Percentiles rank a stretch among this genome's conserved stretches.
These are phyloP conservation scores for Seiridium cupressi DNA, from an alignment of 2,329 filamentous ascomycete genomes.

Conservation along the genomic window DNA sequence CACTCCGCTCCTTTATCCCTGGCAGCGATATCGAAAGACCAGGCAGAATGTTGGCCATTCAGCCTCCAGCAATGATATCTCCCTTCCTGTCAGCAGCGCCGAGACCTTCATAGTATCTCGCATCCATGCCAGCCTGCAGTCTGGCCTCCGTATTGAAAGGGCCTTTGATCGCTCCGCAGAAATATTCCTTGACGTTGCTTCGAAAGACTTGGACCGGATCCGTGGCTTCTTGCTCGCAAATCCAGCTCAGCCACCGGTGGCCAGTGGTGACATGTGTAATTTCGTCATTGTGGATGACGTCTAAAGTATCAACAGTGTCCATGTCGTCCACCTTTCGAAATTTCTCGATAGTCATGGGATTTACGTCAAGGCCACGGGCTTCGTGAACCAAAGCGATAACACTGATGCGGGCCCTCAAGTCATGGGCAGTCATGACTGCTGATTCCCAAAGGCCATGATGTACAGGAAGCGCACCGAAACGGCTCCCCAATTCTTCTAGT, in stretches of 20 bases:
- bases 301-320: constrained; percentile 39
- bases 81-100: constrained; percentile 23
- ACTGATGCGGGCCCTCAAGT: constrained; percentile 42
- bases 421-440: constrained; percentile 37
- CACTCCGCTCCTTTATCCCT: no score
- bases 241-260: constrained; percentile 45
- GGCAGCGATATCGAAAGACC: background rate
- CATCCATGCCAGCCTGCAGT: constrained; percentile 40
- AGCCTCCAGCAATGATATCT: constrained; percentile 25
- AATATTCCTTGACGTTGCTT: constrained; percentile 38
- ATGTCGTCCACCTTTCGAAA: constrained; percentile 37
- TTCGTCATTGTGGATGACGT: constrained; percentile 45
- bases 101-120: constrained; percentile 37
- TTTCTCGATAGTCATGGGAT: constrained; percentile 45
- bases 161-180: constrained; percentile 37
- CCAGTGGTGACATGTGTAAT: constrained; percentile 47
- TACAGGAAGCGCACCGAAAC: constrained; percentile 42
- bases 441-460: constrained; percentile 45
- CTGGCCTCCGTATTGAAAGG: constrained; percentile 44
- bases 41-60: background rate
- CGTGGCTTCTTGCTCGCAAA: constrained; percentile 41
- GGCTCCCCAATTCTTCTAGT: constrained; percentile 41
- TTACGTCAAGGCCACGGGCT: constrained; percentile 43
- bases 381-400: constrained; percentile 47
- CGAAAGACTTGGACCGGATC: constrained; percentile 44